Evolutionary conservation across 108 stramenopile genomes (phyloP).

Genomic region (Skeletonema costatum): DNA sequence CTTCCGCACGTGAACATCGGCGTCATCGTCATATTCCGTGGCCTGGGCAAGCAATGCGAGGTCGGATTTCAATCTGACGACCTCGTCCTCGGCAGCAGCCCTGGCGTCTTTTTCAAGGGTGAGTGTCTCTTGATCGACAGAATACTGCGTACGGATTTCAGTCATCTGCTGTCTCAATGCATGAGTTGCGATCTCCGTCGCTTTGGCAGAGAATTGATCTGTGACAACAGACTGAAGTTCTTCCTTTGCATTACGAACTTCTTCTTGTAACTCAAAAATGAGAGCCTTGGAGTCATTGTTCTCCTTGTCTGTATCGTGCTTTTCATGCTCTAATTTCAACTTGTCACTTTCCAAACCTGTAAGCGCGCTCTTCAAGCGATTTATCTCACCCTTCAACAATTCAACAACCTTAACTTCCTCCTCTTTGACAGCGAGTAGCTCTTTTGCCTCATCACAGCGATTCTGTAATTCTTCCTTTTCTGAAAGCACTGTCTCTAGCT

Average conservation of each 20-base stretch:
- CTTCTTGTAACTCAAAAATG: conserved; percentile 61
- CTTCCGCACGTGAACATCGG: conserved; percentile 48
- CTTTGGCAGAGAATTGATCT: conserved; percentile 71
- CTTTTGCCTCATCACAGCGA: conserved; percentile 3
- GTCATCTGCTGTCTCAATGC: conserved; percentile 69
- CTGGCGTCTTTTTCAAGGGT: conserved; percentile 50
- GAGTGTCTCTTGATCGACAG: conserved; percentile 43
- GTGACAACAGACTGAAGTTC: conserved; percentile 69
- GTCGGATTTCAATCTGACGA: conserved; percentile 62
- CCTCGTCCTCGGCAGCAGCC: conserved; percentile 59
- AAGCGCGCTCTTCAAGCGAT: conserved; percentile 14
- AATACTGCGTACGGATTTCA: conserved; percentile 54
- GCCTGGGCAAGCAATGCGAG: conserved; percentile 66
- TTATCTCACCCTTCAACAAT: conserved; percentile 14
- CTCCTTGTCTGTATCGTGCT: conserved; percentile 20
- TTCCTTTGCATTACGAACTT: conserved; percentile 61
- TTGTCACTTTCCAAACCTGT: conserved; percentile 25
- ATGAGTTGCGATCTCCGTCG: conserved; percentile 63
- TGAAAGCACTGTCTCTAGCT: conserved; percentile 4
- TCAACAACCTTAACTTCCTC: conserved; percentile 7
- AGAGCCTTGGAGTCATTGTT: conserved; percentile 47
- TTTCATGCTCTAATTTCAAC: conserved; percentile 7
- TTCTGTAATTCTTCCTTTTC: not conserved
- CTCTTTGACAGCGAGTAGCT: conserved; percentile 8
- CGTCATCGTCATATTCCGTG: conserved; percentile 50